Evolutionary conservation across 2,329 filamentous ascomycete species (phyloP).

Genomic region (Cadophora luteo-olivacea): DNA sequence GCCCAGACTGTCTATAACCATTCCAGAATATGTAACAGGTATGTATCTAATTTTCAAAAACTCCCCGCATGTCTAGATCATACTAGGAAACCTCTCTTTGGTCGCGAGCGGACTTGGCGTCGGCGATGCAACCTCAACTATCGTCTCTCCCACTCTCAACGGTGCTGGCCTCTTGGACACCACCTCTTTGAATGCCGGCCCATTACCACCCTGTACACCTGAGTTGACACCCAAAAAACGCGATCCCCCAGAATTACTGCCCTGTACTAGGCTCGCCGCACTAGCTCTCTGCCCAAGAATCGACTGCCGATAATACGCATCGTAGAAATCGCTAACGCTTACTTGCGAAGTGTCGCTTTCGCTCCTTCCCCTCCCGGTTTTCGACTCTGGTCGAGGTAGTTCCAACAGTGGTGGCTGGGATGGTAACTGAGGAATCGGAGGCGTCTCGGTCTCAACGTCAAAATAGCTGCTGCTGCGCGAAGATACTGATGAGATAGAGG

Average conservation of each 20-base stretch:
- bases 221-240: slow-evolving; percentile 1
- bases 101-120: slow-evolving; percentile 11
- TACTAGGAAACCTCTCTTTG: slow-evolving; percentile 16
- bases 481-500: slow-evolving; percentile 21
- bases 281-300: slow-evolving; percentile 22
- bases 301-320: slow-evolving; percentile 37
- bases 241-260: background rate
- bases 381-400: background rate
- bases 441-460: background rate
- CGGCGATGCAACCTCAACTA: slow-evolving; percentile 25
- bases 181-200: background rate
- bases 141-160: slow-evolving; percentile 22
- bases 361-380: slow-evolving; percentile 18
- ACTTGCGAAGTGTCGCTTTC: slow-evolving; percentile 28
- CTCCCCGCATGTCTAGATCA: slow-evolving; percentile 8
- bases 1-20: background rate
- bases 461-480: slow-evolving; percentile 9
- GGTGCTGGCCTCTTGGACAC: slow-evolving; percentile 16
- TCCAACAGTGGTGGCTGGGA: background rate
- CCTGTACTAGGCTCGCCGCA: background rate
- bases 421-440: background rate
- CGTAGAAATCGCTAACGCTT: slow-evolving; percentile 36
- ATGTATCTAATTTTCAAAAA: background rate
- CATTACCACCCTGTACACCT: background rate
- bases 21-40: background rate